A percentile compares a stretch with the other conserved stretches of the same genome.
phyloP scores from a whole-genome alignment of 805 yeast species.

The Torulaspora microellipsoides region DNA sequence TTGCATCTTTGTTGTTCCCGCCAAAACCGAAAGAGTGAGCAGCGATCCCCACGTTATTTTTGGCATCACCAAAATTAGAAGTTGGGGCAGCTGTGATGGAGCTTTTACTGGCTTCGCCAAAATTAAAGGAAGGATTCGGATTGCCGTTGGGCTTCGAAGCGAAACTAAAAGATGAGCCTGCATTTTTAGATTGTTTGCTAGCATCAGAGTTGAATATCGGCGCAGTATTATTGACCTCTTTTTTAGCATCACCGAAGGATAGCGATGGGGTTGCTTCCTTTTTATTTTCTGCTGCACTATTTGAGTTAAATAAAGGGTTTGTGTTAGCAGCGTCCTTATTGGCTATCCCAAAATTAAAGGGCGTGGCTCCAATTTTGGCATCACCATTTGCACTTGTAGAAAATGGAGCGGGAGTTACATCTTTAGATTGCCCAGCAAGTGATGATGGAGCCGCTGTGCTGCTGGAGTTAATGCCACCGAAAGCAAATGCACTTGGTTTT shows the following conservation, averaged over 20 bases:
- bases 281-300: slow-evolving; percentile 3
- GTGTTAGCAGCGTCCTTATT: slow-evolving; percentile 5
- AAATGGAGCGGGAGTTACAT: too few species aligned
- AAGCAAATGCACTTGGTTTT: neutral
- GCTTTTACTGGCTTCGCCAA: neutral
- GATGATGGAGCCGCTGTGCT: neutral
- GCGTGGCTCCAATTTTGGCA: neutral
- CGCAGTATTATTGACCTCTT: neutral
- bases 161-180: neutral
- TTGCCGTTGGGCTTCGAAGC: neutral
- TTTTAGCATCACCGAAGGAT: too few species aligned
- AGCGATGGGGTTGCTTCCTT: neutral
- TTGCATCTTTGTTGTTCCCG: slow-evolving; percentile 6
- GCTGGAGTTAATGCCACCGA: neutral
- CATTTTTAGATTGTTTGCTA: neutral
- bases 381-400: slow-evolving; percentile 11
- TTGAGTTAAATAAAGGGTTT: neutral
- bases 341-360: neutral
- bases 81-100: neutral
- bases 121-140: slow-evolving; percentile 1
- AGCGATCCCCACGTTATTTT: slow-evolving; percentile 4
- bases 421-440: too few species aligned
- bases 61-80: slow-evolving; percentile 2
- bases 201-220: slow-evolving; percentile 19
- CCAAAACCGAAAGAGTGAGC: slow-evolving; percentile 15